Base-by-base conservation (phyloP, 2,329 filamentous ascomycete species). In the Aspergillus sp. region DNA sequence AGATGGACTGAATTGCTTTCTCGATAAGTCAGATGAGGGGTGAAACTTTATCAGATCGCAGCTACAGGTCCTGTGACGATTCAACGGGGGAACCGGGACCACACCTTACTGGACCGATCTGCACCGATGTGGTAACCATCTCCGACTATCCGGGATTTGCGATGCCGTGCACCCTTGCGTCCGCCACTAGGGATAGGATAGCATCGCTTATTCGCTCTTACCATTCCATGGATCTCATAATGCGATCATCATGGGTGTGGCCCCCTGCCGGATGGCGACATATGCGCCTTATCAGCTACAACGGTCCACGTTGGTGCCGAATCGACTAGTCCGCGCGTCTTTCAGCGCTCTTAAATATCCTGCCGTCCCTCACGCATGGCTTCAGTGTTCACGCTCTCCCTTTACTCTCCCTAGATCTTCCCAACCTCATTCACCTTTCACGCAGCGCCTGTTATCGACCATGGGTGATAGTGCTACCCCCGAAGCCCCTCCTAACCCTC, bases 91-190 rank as follows among this genome's bases (percentile, higher is more conserved):
- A 23, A 7, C 39, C 23, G 36, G 19, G 32, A 36, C 36, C 51
- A 23, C 21, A 36, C 32, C 32, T 21, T 10, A 4, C 23, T 25
- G 13, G 21, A 28, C 58, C 17, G 43, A 59, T 39, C 23, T 23
- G 12, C 13, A 28, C 58, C 17, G 43, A 59, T 39, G 9, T 9
- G 43, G 58, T 59, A 56, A 56, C 30, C 52, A 43, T 50, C 51
- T 41, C 58, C 58, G 58, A 56, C 28, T 32, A 17, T 12, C 32
- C 52, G 39, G 39, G 2, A n/a, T 21, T 10, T 19, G 15, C 13
- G 21, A 45, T 28, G 25, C 5, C 36, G 28, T 30, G 47, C 23
- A 49, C 23, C 9, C 15, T 5, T 5, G 23, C 25, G 19, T 17
- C 41, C 41, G 15, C 47, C 25, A 49, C 23, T 6, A 19, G 15